Base-by-base conservation (phyloP, 352 stramenopile genomes). In the Peronospora destructor region DNA sequence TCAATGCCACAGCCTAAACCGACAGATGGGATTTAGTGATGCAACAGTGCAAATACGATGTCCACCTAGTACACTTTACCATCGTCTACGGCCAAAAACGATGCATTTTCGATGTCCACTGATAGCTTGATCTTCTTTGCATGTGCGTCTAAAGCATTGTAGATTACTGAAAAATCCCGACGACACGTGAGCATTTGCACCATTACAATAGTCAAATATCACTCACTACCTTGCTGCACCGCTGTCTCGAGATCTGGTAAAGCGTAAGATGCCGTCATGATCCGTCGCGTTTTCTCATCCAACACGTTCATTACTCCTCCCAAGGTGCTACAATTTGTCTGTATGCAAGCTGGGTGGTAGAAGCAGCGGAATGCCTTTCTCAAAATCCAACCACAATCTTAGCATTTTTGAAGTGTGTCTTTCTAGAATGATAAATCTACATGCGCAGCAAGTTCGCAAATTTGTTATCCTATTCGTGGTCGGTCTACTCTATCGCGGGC, bases 71-170 rank as follows among this genome's bases (percentile, higher is more conserved):
- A 16, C 14, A 16, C 32, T 47, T 46, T 52, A 94, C 83, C 83
- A 44, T 94, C 72, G n/a, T 94, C 83, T 8, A 62, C 52, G 2
- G 73, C 69, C 1, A 56, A 69, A 35, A 94, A 91, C 6, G 76
- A 84, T 13, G 64, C 63, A 3, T 62, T 56, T 7, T 37, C n/a
- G 11, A 71, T 33, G 41, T 85, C 64, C 3, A 91, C 42, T 10
- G 49, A 57, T 17, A 88, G 16, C 7, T 53, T 60, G 29, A 94
- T 72, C 17, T 28, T 55, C 16, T 56, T 68, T 13, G 83, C 76
- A 17, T 67, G 26, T 33, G 78, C 78, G 29, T 94, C 80, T 12
- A 91, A 59, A 23, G 72, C 59, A 34, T 94, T 94, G 63, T 85
- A 84, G 23, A 89, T 62, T 19, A 70, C 83, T 94, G 19, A 17